phyloP scores from a whole-genome alignment of 1,139 yeast genomes.

The Kluyveromyces marxianus region DNA sequence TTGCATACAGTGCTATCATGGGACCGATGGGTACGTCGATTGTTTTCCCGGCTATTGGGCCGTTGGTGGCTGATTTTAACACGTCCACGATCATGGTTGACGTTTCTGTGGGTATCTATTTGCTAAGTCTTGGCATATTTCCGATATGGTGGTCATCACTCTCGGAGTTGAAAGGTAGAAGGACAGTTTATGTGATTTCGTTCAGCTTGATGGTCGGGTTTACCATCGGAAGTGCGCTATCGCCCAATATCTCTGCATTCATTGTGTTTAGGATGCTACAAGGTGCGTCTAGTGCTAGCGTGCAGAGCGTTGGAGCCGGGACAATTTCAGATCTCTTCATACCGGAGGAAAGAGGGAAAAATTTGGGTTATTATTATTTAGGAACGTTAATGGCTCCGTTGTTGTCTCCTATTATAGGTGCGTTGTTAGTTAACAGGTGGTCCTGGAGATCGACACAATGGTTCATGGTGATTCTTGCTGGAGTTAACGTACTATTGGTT shows the following conservation, averaged over 20 bases:
- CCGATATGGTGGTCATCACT: constrained; percentile 89
- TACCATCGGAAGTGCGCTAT: constrained; percentile 62
- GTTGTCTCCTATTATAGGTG: constrained; percentile 75
- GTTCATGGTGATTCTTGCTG: constrained; percentile 67
- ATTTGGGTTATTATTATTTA: constrained; percentile 73
- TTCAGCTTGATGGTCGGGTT: constrained; percentile 58
- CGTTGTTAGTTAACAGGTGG: constrained; percentile 63
- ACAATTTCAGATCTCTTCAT: constrained; percentile 69
- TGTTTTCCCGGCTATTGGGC: constrained; percentile 68
- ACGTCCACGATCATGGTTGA: constrained; percentile 59
- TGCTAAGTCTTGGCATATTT: constrained; percentile 65
- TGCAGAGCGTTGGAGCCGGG: constrained; percentile 87
- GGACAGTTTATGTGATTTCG: constrained; percentile 64
- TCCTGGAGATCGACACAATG: constrained; percentile 91
- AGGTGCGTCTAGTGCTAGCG: constrained; percentile 81
- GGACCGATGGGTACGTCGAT: constrained; percentile 95
- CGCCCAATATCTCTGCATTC: constrained; percentile 54
- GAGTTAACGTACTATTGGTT: constrained; percentile 43
- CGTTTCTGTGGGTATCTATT: constrained; percentile 71
- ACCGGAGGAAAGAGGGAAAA: constrained; percentile 65
- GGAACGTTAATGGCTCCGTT: constrained; percentile 82
- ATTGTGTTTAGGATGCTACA: constrained; percentile 63
- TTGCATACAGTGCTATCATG: constrained; percentile 67
- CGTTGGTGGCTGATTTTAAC: constrained; percentile 46
- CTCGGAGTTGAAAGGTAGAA: constrained; percentile 67